phyloP scores from a whole-genome alignment of 2,329 filamentous ascomycete genomes.

The Colletotrichum tamarilloi region DNA sequence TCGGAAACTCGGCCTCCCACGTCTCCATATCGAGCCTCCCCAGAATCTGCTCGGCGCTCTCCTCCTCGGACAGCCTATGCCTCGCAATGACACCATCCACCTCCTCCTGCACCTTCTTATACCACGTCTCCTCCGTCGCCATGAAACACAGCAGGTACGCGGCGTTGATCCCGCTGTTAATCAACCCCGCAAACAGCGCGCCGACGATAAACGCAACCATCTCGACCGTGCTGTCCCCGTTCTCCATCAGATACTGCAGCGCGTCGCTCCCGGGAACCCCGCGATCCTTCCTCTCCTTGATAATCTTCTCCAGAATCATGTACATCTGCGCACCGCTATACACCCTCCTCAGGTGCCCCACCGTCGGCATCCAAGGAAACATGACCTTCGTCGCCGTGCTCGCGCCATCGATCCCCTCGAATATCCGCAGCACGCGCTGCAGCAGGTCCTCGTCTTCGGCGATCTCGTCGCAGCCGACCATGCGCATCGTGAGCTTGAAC shows the following conservation, averaged over 20 bases:
- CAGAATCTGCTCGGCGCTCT: slow-evolving; percentile 51
- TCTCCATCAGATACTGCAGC: slow-evolving; percentile 64
- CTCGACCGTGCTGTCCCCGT: slow-evolving; percentile 55
- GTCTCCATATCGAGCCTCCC: slow-evolving; percentile 58
- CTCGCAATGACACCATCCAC: slow-evolving; percentile 56
- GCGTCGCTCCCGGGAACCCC: slow-evolving; percentile 59
- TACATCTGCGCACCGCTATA: slow-evolving; percentile 60
- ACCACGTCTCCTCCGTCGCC: slow-evolving; percentile 58
- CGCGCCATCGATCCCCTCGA: slow-evolving; percentile 57
- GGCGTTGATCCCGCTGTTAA: slow-evolving; percentile 68
- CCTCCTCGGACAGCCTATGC: slow-evolving; percentile 47
- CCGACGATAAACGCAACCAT: slow-evolving; percentile 63
- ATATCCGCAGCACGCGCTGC: slow-evolving; percentile 54
- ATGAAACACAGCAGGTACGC: slow-evolving; percentile 64
- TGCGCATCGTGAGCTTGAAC: slow-evolving; percentile 68
- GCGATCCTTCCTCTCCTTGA: slow-evolving; percentile 55
- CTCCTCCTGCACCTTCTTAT: slow-evolving; percentile 55
- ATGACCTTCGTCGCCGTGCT: slow-evolving; percentile 58
- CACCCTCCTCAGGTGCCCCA: slow-evolving; percentile 53
- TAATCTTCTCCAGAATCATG: slow-evolving; percentile 58
- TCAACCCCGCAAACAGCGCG: slow-evolving; percentile 64
- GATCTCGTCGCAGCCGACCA: slow-evolving; percentile 64
- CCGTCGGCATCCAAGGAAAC: slow-evolving; percentile 63
- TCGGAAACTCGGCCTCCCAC: slow-evolving; percentile 66
- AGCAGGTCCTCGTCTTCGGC: slow-evolving; percentile 57